Conservation (phyloP, 306 rosid species). For the Acmispon strigosus region DNA sequence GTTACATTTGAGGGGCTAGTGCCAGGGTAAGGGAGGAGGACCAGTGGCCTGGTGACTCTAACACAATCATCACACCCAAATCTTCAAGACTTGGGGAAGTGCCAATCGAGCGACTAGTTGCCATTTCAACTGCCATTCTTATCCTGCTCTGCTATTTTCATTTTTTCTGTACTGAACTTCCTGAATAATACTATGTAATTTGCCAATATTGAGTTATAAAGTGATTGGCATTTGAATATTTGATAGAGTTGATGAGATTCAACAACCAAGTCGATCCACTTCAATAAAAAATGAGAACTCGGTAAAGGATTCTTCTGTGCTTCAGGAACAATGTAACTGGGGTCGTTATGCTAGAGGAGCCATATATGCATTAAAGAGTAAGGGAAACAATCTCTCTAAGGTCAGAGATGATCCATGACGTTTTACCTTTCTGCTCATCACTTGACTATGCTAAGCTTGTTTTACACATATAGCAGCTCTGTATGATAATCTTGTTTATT, state of each 20-base stretch:
- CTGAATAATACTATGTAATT: not conserved
- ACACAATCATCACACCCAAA: not conserved
- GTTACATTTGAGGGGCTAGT: not conserved
- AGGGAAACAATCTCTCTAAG: slow-evolving; percentile 53
- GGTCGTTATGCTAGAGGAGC: slow-evolving; percentile 97
- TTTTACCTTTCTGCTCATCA: slow-evolving; percentile 12
- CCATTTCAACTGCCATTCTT: slow-evolving; percentile 5
- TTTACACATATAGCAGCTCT: not conserved
- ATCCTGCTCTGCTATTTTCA: not conserved
- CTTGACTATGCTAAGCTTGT: not conserved
- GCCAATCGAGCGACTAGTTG: slow-evolving; percentile 5
- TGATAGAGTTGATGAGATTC: slow-evolving; percentile 66
- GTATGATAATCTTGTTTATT: not conserved
- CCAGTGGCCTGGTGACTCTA: not conserved
- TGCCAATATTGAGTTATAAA: slow-evolving; percentile 7
- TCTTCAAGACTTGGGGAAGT: not conserved
- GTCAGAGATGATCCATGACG: slow-evolving; percentile 33
- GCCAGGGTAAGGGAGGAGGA: not conserved
- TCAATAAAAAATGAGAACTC: slow-evolving; percentile 16
- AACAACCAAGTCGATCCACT: slow-evolving; percentile 18
- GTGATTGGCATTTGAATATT: slow-evolving; percentile 17
- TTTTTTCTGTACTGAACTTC: slow-evolving; percentile 16
- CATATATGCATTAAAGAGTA: slow-evolving; percentile 55
- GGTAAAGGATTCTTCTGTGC: slow-evolving; percentile 33
- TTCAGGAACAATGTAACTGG: slow-evolving; percentile 63